Evolutionary conservation across 352 stramenopile species (phyloP).

Genomic region (Phytophthora cajani): DNA sequence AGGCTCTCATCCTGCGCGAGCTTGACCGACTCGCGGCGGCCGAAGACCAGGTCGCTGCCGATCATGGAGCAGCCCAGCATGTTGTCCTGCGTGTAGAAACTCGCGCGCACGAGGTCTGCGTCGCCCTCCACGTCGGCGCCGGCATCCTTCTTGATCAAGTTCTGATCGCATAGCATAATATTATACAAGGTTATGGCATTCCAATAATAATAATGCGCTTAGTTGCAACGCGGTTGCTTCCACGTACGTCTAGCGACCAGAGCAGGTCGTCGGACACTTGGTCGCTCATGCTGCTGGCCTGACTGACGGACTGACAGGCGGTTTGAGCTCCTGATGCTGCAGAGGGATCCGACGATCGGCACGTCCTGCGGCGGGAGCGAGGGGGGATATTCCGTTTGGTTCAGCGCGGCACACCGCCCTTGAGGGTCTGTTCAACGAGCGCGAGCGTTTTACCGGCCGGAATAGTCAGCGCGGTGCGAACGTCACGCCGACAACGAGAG

Average conservation of each 20-base stretch:
- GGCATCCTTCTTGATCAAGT: conserved; percentile 52
- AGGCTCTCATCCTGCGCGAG: conserved; percentile 11
- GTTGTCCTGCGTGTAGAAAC: conserved; percentile 53
- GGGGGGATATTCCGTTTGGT: conserved; percentile 17
- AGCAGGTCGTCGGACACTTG: conserved; percentile 74
- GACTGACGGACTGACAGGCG: not conserved
- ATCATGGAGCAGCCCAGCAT: conserved; percentile 43
- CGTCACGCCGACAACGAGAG: conserved; percentile 31
- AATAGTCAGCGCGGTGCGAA: conserved; percentile 45
- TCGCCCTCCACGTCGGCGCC: conserved; percentile 37
- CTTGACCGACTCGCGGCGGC: conserved; percentile 35
- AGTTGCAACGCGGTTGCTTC: not conserved
- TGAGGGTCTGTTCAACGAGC: conserved; percentile 26
- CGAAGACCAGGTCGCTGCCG: conserved; percentile 58
- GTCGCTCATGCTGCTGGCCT: conserved; percentile 46
- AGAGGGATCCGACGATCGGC: conserved; percentile 6
- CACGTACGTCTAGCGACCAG: conserved; percentile 73
- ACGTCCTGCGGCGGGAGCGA: not conserved
- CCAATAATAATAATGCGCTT: not conserved
- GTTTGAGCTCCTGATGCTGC: not conserved
- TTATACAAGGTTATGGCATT: not conserved
- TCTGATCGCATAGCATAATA: conserved; percentile 23
- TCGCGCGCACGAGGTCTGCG: conserved; percentile 46
- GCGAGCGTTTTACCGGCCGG: conserved; percentile 35
- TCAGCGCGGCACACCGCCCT: conserved; percentile 11